Base-by-base conservation (phyloP, 1,284 basidiomycete genomes). In the Ustilago sp. region DNA sequence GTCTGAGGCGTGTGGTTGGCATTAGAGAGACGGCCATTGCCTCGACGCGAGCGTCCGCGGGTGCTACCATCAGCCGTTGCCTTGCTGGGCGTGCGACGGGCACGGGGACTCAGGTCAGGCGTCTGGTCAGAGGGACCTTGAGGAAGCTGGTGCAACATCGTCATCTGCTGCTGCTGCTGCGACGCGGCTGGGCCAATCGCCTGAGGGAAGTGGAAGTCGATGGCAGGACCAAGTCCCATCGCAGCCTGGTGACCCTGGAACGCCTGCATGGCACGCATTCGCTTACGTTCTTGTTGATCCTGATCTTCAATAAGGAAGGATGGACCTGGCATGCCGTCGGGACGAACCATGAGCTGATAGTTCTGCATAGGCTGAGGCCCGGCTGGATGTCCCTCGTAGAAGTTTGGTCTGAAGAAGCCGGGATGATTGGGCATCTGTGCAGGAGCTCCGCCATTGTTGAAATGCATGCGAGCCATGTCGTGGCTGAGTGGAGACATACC, bases 391-490 rank as follows among this genome's bases (percentile, higher is more conserved):
- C 53, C 36, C 8, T 56, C 35, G 50, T 52, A 64, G n/a, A 73
- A 36, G 48, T 41, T 38, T 19, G 60, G 36, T n/a, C 61, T 53
- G 50, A 73, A 68, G 35, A 73, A 61, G 15, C 43, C 58, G 23
- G 61, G 17, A 5, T 57, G 17, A 5, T 57, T 50, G 17, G 57
- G 48, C 53, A 73, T 48, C 19, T 31, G 13, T 8, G 34, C 51
- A 32, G 58, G 8, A n/a, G 52, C 28, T 9, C 28, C 54, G n/a
- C 28, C 39, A 35, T 19, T 47, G 36, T 64, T 47, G 34, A 77
- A 77, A 28, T 73, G 69, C 74, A 77, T 73, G 39, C 65, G 54
- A 17, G 66, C 69, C 59, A 77, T 59, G 48, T 77, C 69, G 28
- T 66, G 52, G 52, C 67, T 68, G 23, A 77, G 63, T 3, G 74